Evolutionary conservation across 768 basidiomycete genomes (phyloP).

Genomic region (Phanerochaete carnosa): DNA sequence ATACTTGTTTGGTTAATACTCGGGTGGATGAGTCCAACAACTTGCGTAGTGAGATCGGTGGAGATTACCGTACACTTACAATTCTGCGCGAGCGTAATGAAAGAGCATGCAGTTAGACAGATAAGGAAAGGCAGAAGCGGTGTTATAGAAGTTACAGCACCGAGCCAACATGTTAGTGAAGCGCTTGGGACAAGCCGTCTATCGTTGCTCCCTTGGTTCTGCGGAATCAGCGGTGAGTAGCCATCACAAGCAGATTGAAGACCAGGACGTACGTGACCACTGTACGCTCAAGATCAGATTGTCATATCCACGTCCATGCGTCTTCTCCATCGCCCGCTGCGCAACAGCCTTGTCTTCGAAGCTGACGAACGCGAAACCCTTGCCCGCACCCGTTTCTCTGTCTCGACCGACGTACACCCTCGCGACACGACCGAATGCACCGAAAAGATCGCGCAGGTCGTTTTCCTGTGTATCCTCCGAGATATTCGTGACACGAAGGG

Average conservation of each 20-base stretch:
- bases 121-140: not conserved
- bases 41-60: too few species aligned
- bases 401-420: slow-evolving; percentile 95
- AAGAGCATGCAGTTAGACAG: not conserved
- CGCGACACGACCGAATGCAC: slow-evolving; percentile 77
- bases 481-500: slow-evolving; percentile 95
- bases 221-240: slow-evolving; percentile 1
- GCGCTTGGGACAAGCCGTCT: not conserved
- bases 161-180: not conserved
- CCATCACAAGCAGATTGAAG: not conserved
- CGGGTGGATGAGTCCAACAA: too few species aligned
- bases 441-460: slow-evolving; percentile 91
- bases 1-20: too few species aligned
- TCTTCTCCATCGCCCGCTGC: slow-evolving; percentile 87
- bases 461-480: slow-evolving; percentile 93
- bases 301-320: slow-evolving; percentile 90
- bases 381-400: slow-evolving; percentile 90
- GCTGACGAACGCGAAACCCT: slow-evolving; percentile 96
- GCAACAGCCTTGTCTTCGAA: slow-evolving; percentile 82
- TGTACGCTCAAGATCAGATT: slow-evolving; percentile 76
- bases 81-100: too few species aligned
- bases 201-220: slow-evolving; percentile 39
- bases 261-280: slow-evolving; percentile 58
- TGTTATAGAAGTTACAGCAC: not conserved
- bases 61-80: too few species aligned